Base-by-base conservation (phyloP, 768 basidiomycete species). In the Lactifluus pinguis region DNA sequence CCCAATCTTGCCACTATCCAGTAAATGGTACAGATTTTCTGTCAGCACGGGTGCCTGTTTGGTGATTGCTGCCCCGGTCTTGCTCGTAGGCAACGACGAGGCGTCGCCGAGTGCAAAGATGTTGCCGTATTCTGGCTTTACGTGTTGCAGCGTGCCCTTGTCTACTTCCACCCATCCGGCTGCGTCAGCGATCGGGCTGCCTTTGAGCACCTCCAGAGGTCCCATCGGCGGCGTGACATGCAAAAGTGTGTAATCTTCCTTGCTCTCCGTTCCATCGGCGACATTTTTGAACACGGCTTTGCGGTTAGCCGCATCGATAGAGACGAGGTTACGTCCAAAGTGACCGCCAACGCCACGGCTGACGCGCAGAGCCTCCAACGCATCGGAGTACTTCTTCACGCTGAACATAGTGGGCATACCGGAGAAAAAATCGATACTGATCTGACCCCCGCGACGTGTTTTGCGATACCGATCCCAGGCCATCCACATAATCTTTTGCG, bases 401-500 rank as follows among this genome's bases (percentile, higher is more conserved):
- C 84, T 83, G 75, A 99, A 98, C 95, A 99, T 98, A 48, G 87
- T 81, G 17, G 93, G 92, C 88, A 86, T 89, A 62, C 92, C 94
- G 34, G 87, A 91, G 72, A 87, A 87, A 71, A 95, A 95, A 60
- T 90, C 82, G 62, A 89, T 69, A 53, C 83, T 77, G 66, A 88
- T 79, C 51, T 80, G 77, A 52, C 79, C 76, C 15, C 75, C 70
- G 19, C 87, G 80, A 3, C 78, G 77, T 10, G 87, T 87, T 69
- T 72, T 77, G 59, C 79, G 78, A 71, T 80, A 92, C 51, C 84
- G 77, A 69, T 94, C 90, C 89, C 90, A 92, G 49, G 90, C 89
- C 89, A 93, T 92, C 92, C 92, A 95, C 89, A 95, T 93, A 56
- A 94, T 89, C 74, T 95, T 93, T 70, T 92, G 89, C 19, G 89